Conservation (phyloP, 1,284 basidiomycete genomes). For the Trichosporon sp. region DNA sequence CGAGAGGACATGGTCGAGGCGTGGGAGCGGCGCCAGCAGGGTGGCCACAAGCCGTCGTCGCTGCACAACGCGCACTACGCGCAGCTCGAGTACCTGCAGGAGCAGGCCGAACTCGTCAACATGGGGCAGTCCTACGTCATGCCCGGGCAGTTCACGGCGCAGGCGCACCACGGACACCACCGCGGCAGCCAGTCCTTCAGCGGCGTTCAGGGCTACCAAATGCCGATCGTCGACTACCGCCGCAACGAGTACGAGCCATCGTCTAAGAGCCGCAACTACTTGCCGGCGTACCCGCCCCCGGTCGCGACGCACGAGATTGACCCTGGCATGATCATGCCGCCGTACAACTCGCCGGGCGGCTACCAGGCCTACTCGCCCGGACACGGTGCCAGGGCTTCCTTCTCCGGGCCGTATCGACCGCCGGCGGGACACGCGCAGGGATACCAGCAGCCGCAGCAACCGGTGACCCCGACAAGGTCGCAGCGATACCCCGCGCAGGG, state of each 20-base stretch:
- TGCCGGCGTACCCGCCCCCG: constrained; percentile 54
- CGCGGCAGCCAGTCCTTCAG: constrained; percentile 37
- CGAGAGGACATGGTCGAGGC: constrained; percentile 86
- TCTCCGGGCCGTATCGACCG: constrained; percentile 45
- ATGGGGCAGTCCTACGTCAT: constrained; percentile 48
- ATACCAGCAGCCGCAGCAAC: constrained; percentile 12
- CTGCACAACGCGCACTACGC: constrained; percentile 68
- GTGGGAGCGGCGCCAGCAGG: constrained; percentile 75
- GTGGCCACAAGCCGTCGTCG: constrained; percentile 46
- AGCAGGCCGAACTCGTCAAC: constrained; percentile 82
- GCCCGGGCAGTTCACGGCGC: constrained; percentile 43
- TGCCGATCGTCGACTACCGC: constrained; percentile 49
- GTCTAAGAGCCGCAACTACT: constrained; percentile 33
- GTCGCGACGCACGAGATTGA: constrained; percentile 43
- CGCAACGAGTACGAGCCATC: constrained; percentile 43
- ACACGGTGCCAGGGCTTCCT: constrained; percentile 45
- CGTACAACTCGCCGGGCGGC: constrained; percentile 27
- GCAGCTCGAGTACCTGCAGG: constrained; percentile 83
- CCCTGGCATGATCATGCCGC: constrained; percentile 45
- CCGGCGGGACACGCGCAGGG: constrained; percentile 11
- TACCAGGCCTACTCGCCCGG: constrained; percentile 34
- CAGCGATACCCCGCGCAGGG: constrained; percentile 7
- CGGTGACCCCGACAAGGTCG: constrained; percentile 7
- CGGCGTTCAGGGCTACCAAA: constrained; percentile 43
- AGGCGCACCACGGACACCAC: constrained; percentile 29